Conservation (phyloP, 257 asterid species). For the Solanum etuberosum region DNA sequence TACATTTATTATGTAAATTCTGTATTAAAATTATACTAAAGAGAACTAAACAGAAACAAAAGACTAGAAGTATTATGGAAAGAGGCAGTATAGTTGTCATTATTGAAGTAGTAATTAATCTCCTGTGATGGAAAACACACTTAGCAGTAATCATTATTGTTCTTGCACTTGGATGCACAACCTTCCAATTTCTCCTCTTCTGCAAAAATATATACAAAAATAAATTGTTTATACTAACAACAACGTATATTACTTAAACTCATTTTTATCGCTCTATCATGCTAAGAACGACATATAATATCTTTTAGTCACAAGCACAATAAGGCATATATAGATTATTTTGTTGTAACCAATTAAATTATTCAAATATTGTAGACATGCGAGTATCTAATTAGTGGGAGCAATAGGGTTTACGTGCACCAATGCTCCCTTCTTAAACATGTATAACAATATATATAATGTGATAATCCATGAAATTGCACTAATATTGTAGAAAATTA, state of each 20-base stretch:
- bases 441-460: too few relatives aligned
- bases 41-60: neutral
- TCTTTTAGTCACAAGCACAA: neutral
- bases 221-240: neutral
- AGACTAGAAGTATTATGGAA: neutral
- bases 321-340: neutral
- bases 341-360: too few relatives aligned
- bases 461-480: neutral
- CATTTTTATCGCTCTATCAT: neutral
- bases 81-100: neutral
- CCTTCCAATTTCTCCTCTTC: neutral
- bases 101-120: neutral
- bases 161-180: neutral
- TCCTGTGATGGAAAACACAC: neutral
- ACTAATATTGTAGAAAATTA: neutral
- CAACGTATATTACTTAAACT: neutral
- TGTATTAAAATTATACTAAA: neutral
- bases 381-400: neutral
- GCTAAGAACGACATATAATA: neutral
- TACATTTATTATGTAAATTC: neutral
- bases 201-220: neutral
- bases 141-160: neutral
- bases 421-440: neutral
- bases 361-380: too few relatives aligned
- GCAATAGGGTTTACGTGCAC: neutral